Base-by-base conservation (phyloP, 768 basidiomycete species). In the Leccinellum luteum region DNA sequence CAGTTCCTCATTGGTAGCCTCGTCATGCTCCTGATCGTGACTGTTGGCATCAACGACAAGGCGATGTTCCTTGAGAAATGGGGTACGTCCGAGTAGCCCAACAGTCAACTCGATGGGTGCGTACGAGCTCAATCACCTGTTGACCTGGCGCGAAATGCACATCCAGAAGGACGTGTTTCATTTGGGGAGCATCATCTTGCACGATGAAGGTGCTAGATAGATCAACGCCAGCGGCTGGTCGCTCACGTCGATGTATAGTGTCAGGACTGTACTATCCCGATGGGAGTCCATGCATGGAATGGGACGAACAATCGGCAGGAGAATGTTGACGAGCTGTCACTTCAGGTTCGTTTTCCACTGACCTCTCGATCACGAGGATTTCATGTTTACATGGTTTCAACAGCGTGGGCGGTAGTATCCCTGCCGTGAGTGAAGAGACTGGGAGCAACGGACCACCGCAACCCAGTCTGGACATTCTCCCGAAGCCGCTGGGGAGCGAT, bases 291-390 rank as follows among this genome's bases (percentile, higher is more conserved):
- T 90, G 90, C 1, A 81, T 85, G 32, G 25, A 89, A 88, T 59
- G 82, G 83, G 6, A 90, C 87, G 5, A 85, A 84, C 54, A 87
- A 92, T 63, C 92, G 90, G 90, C 81, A 92, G 68, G 90, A 92
- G 69, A 82, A 91, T 60, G 75, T 74, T 38, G 60, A 79, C 0
- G 77, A 79, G 41, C 75, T 92, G 2, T 60, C 72, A 3, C 76
- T 91, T 34, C 89, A 90, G 79, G 86, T 86, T 44, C 34, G 74
- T 66, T 1, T 30, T 3, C 4, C 27, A 5, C 9, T 17, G 3
- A 5, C 10, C 6, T 41, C 7, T 10, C 14, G 13, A 1, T 0
- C n/a, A 25, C 25, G 25, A 25, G 25, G 25, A 25, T 25, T 25
- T 25, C 25, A 2, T 9, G 4, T 13, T 63, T n/a, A 58, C 34